Percentiles rank a stretch among this genome's conserved stretches.
These are phyloP conservation scores for Brassica nigra DNA, from an alignment of 345 rosid genomes.

Conservation along the genomic window DNA sequence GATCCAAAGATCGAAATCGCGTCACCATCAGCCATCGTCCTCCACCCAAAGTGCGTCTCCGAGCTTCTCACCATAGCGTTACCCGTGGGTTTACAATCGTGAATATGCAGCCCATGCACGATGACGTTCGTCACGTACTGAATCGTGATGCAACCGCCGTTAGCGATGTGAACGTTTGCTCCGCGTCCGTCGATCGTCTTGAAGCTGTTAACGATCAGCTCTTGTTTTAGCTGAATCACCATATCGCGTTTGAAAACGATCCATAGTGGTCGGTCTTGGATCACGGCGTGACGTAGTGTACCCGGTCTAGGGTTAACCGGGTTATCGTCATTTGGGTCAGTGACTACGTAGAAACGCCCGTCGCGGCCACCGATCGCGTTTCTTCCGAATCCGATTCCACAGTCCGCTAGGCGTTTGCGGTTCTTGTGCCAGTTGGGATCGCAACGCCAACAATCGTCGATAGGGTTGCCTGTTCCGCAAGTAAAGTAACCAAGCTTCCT, in stretches of 20 bases:
- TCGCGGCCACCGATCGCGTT: slow-evolving; percentile 96
- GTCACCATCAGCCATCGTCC: slow-evolving; percentile 94
- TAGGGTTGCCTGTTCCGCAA: slow-evolving; percentile 88
- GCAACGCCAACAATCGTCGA: slow-evolving; percentile 95
- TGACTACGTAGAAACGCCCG: slow-evolving; percentile 83
- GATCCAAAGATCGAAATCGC: slow-evolving; percentile 88
- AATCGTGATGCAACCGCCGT: slow-evolving; percentile 88
- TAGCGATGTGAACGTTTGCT: slow-evolving; percentile 82
- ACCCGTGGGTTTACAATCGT: slow-evolving; percentile 92
- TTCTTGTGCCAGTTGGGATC: slow-evolving; percentile 82
- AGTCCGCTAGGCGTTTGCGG: slow-evolving; percentile 89
- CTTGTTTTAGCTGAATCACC: slow-evolving; percentile 90
- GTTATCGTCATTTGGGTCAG: slow-evolving; percentile 73
- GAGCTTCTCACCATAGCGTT: slow-evolving; percentile 95
- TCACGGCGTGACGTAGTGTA: slow-evolving; percentile 88
- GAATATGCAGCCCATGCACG: slow-evolving; percentile 87
- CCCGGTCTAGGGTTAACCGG: slow-evolving; percentile 95
- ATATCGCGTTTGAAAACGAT: slow-evolving; percentile 89
- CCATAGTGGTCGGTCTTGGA: slow-evolving; percentile 91
- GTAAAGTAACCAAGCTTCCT: slow-evolving; percentile 83
- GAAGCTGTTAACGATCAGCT: slow-evolving; percentile 81
- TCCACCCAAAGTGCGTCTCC: slow-evolving; percentile 81
- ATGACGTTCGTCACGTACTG: slow-evolving; percentile 86
- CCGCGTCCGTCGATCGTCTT: slow-evolving; percentile 98
- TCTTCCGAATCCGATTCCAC: slow-evolving; percentile 93